Conservation (phyloP, 148 eudicot genomes). For the Chenopodium quinoa region DNA sequence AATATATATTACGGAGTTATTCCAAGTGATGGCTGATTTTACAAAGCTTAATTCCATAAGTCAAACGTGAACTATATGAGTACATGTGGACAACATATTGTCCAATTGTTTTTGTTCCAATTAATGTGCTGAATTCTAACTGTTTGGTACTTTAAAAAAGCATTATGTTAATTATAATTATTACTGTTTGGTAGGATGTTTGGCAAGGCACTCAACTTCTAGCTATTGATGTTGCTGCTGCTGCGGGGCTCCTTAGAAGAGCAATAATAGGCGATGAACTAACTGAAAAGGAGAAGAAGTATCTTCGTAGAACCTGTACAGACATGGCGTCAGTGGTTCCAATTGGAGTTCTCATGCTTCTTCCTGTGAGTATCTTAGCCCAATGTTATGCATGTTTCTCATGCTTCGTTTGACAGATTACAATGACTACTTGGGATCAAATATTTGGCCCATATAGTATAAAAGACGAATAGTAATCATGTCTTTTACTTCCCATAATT, state of each 20-base stretch:
- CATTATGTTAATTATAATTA: background rate
- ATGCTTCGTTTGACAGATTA: background rate
- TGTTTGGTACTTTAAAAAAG: too few species aligned
- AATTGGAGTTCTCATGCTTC: constrained; percentile 97
- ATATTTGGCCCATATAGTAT: background rate
- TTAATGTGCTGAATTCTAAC: background rate
- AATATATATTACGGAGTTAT: background rate
- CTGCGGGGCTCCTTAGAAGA: constrained; percentile 79
- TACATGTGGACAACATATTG: background rate
- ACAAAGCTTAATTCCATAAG: background rate
- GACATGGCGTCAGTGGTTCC: constrained; percentile 94
- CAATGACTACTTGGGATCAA: background rate
- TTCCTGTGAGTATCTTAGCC: constrained; percentile 70
- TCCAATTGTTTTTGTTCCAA: background rate
- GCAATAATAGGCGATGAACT: constrained; percentile 75
- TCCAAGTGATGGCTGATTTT: background rate
- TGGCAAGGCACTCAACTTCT: constrained; percentile 98
- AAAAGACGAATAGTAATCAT: constrained; percentile 4
- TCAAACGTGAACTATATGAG: too few species aligned
- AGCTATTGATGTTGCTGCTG: constrained; percentile 83
- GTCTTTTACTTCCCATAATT: constrained; percentile 6
- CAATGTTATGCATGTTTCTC: background rate
- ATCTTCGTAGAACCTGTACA: constrained; percentile 74
- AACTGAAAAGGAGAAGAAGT: constrained; percentile 84
- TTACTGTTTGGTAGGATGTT: constrained; percentile 67